Base-by-base conservation (phyloP, 768 basidiomycete species). In the Boletus rex-veris region DNA sequence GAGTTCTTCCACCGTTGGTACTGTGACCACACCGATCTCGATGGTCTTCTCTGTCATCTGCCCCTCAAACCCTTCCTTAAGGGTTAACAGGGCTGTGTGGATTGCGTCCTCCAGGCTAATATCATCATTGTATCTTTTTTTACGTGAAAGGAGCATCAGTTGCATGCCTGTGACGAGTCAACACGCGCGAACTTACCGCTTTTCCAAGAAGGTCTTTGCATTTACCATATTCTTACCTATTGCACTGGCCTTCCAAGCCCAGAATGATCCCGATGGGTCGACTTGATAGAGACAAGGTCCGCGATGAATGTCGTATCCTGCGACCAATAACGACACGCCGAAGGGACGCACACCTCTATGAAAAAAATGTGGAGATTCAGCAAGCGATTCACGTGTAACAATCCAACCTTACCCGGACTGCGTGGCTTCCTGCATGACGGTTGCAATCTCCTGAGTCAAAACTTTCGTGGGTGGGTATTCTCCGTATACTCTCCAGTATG, bases 181-280 rank as follows among this genome's bases (percentile, higher is more conserved):
- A 57, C 60, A 59, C 60, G 64, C 57, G 45, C 52, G 56, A 59
- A 73, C 85, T 65, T 61, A 94, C 92, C 97, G 85, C 74, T 99
- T 99, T 74, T 99, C 97, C 61, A 99, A 73, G 75, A 99, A 99
- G 8, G 97, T 99, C 75, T 99, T 99, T 35, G 95, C 97, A 64
- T 99, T 99, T 43, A 94, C 85, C 93, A 98, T 98, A 74, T 98
- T 98, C 77, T 99, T 99, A 38, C 97, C 97, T 63, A 98, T 99
- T 11, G 97, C 97, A 68, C 93, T 96, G 8, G 97, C 97, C 71
- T 99, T 99, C 97, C 97, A 99, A 30, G 97, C 96, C 97, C 97
- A 99, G 75, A 92, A 99, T 31, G 92, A 93, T 50, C 97, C 97
- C 36, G 94, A 97, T 38, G 97, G 97, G 75, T 99, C 97, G 40